phyloP scores from a whole-genome alignment of 495 filamentous ascomycete genomes.

The Elasticomyces elasticus region DNA sequence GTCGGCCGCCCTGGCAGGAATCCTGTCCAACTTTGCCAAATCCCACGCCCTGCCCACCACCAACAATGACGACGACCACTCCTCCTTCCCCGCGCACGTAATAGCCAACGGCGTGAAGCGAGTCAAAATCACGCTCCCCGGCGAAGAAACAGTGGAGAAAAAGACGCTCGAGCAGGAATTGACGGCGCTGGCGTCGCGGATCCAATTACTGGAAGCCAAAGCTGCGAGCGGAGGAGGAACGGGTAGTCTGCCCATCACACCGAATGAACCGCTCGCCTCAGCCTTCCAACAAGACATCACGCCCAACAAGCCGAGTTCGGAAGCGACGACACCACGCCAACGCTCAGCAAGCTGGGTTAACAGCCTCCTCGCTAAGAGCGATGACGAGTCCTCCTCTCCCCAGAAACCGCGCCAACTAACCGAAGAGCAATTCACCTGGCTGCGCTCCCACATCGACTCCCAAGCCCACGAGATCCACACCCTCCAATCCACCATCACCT shows the following conservation, averaged over 20 bases:
- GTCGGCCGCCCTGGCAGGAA: slow-evolving; percentile 26
- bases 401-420: slow-evolving; percentile 27
- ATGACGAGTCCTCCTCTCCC: too few species aligned
- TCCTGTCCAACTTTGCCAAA: slow-evolving; percentile 33
- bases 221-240: slow-evolving; percentile 32
- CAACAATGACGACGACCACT: too few species aligned
- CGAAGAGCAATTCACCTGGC: slow-evolving; percentile 37
- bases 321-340: slow-evolving; percentile 16
- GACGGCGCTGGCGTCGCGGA: slow-evolving; percentile 35
- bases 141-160: slow-evolving; percentile 39
- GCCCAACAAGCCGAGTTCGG: slow-evolving; percentile 3
- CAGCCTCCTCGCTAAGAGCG: slow-evolving; percentile 31
- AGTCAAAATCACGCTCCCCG: slow-evolving; percentile 33
- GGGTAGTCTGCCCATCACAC: slow-evolving; percentile 34
- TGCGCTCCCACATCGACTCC: slow-evolving; percentile 41
- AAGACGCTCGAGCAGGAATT: slow-evolving; percentile 38
- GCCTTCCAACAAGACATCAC: slow-evolving; percentile 22
- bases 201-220: slow-evolving; percentile 38
- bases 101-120: slow-evolving; percentile 29
- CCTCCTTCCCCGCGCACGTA: slow-evolving; percentile 26
- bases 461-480: slow-evolving; percentile 45
- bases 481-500: slow-evolving; percentile 49
- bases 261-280: slow-evolving; percentile 29
- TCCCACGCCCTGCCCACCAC: slow-evolving; percentile 26
- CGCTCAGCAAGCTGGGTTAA: slow-evolving; percentile 31